Conservation (phyloP, 805 yeast species). For the Candida manassasensis region DNA sequence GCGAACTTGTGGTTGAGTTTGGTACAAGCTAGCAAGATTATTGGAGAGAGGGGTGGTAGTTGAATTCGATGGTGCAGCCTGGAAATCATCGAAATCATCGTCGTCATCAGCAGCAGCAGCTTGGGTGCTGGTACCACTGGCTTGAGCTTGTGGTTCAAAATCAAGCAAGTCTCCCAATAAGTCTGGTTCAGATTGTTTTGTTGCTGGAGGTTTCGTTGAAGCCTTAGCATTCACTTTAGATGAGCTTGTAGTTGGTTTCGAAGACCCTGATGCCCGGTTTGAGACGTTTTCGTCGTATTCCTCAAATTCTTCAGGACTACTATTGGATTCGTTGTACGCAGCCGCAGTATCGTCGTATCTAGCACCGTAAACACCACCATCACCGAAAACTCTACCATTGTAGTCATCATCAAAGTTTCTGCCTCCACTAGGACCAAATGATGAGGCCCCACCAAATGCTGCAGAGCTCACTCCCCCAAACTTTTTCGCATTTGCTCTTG, state of each 20-base stretch:
- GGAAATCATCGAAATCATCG: conserved; percentile 81
- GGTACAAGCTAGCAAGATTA: conserved; percentile 17
- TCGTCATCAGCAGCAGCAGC: conserved; percentile 43
- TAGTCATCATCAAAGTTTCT: conserved; percentile 49
- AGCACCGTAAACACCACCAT: conserved; percentile 66
- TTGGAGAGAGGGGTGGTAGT: conserved; percentile 8
- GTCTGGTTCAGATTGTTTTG: conserved; percentile 39
- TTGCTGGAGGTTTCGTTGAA: conserved; percentile 24
- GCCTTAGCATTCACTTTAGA: conserved; percentile 30
- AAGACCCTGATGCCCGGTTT: conserved; percentile 16
- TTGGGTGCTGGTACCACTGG: no score
- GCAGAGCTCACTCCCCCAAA: conserved; percentile 69
- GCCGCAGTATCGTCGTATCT: conserved; percentile 57
- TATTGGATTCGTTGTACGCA: conserved; percentile 31
- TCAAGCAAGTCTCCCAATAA: conserved; percentile 45
- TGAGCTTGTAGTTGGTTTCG: conserved; percentile 35
- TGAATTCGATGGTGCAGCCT: conserved; percentile 50
- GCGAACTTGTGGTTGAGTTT: conserved; percentile 12
- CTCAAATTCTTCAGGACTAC: conserved; percentile 45
- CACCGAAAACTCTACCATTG: conserved; percentile 57
- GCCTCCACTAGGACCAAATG: conserved; percentile 27
- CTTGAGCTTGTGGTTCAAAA: conserved; percentile 20
- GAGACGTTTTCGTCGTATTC: conserved; percentile 48
- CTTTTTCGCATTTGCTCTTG: conserved; percentile 80
- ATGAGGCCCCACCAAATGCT: conserved; percentile 48